Base-by-base conservation (phyloP, 179 eudicot genomes). In the Corrigiola litoralis region DNA sequence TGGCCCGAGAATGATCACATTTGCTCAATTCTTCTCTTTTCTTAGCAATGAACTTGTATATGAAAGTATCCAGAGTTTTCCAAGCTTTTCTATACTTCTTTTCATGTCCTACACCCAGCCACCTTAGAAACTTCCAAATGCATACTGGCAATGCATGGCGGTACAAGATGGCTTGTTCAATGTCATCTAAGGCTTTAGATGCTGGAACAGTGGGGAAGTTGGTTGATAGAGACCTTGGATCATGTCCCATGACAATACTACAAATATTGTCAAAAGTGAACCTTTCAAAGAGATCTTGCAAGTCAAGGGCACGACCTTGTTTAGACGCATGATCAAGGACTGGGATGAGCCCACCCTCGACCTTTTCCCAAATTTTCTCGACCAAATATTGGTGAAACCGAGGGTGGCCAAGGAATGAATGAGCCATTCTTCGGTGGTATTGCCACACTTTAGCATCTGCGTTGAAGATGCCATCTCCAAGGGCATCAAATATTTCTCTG, bases 81-180 rank as follows among this genome's bases (percentile, higher is more conserved):
- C 65, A 56, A 31, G 84, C 84, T 56, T 75, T 28, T 2, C 27
- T 69, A 32, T 74, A 38, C 58, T 61, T 65, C 59, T 29, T 69
- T 49, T 82, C 86, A 10, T 50, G 68, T 3, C 86, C 84, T 23
- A 84, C 29, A 34, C 69, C 40, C 5, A 79, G 66, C 80, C 78
- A 65, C 33, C 67, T 61, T 51, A 58, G 79, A 23, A 79, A 44
- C 72, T 72, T 81, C 89, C 86, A 84, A 8, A 72, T 5, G n/a
- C 46, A 61, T 23, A 69, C 62, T 0, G 90, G 90, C 61, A 78
- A 0, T 1, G 74, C 16, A 54, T 78, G 83, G n/a, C 89, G 72
- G 42, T 65, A 75, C 44, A 82, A 47, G 8, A 84, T 28, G 8
- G 75, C 82, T 52, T 80, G 82, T 42, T 67, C 73, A 2, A 64